phyloP scores from a whole-genome alignment of 139 green algal genomes.

The Limnomonas spitsbergensis region DNA sequence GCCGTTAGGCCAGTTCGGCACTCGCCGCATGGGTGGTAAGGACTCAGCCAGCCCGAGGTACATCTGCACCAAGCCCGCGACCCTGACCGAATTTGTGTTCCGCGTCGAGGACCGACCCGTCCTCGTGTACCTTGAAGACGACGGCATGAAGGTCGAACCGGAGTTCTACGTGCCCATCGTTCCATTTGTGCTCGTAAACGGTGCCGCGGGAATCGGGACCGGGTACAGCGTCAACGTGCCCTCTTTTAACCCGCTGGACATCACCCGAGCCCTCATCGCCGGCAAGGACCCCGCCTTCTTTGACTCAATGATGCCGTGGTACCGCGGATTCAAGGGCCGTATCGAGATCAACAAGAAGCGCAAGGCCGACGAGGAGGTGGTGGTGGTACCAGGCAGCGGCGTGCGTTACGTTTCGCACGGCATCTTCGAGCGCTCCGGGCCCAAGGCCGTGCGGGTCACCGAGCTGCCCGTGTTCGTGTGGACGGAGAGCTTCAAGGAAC shows the following conservation, averaged over 20 bases:
- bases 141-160: conserved; percentile 3
- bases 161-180: not conserved
- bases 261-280: not conserved
- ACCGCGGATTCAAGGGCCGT: conserved; percentile 10
- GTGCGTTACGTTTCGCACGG: not conserved
- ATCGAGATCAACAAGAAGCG: not conserved
- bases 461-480: conserved; percentile 12
- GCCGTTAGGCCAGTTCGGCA: conserved; percentile 2
- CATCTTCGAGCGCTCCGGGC: not conserved
- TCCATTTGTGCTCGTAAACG: not conserved
- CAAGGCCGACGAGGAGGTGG: not conserved
- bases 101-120: not conserved
- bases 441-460: conserved; percentile 7
- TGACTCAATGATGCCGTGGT: not conserved
- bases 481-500: conserved; percentile 20
- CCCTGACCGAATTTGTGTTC: not conserved
- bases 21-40: not conserved
- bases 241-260: not conserved
- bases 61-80: not conserved
- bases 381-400: too few species aligned
- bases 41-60: conserved; percentile 3
- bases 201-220: conserved; percentile 1
- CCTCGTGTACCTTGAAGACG: not conserved
- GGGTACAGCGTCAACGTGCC: not conserved
- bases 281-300: not conserved